A percentile compares a stretch with the other conserved stretches of the same genome.
phyloP scores from a whole-genome alignment of 2,329 filamentous ascomycete species.

The Cryphonectria naterciae region DNA sequence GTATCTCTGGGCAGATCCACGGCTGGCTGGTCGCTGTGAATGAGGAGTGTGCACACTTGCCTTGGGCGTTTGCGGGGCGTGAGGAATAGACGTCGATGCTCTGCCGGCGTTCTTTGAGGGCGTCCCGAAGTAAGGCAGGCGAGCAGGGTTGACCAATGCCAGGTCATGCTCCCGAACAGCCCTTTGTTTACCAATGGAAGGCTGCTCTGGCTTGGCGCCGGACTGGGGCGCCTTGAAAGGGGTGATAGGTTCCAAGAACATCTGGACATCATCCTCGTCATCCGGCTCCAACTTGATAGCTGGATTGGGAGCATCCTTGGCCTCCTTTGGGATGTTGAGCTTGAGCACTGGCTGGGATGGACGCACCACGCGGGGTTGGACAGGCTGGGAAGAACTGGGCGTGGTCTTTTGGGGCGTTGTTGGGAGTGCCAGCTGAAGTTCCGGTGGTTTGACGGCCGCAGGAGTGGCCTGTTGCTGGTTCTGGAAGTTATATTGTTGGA shows the following conservation, averaged over 20 bases:
- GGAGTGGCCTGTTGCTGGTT: not conserved
- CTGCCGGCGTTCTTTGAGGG: not conserved
- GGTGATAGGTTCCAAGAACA: not conserved
- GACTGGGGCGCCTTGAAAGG: not conserved
- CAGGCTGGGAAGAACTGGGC: not conserved
- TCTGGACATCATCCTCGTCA: not conserved
- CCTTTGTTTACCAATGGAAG: not conserved
- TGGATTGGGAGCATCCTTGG: not conserved
- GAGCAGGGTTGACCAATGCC: not conserved
- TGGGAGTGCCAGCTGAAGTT: not conserved
- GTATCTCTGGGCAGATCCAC: too few species aligned
- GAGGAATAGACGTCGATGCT: not conserved
- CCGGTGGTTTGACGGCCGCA: not conserved
- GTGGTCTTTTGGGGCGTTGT: not conserved
- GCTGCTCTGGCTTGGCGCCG: not conserved
- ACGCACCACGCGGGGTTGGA: not conserved
- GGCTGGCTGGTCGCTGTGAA: not conserved
- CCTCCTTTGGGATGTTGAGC: not conserved
- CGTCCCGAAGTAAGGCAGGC: not conserved
- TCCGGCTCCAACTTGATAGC: not conserved
- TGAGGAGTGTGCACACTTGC: not conserved
- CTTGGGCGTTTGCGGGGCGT: not conserved
- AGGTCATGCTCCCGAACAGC: not conserved
- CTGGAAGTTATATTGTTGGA: not conserved
- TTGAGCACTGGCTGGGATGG: not conserved